phyloP scores from a whole-genome alignment of 2,329 filamentous ascomycete species.

The Venturia nashicola region DNA sequence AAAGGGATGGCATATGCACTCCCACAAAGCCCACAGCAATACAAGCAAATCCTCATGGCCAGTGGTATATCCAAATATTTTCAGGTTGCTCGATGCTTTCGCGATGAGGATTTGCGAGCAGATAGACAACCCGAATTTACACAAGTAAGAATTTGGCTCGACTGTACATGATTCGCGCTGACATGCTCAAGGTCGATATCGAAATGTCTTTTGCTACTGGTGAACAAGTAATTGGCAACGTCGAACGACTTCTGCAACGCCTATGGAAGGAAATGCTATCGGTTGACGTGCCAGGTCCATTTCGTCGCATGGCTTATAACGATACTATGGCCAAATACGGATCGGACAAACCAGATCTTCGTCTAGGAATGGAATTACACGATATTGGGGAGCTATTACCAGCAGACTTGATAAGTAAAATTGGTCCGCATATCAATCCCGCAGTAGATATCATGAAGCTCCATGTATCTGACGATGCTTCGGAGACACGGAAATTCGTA shows the following conservation, averaged over 20 bases:
- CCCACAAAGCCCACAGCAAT: constrained; percentile 94
- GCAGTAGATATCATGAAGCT: constrained; percentile 66
- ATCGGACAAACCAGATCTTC: constrained; percentile 83
- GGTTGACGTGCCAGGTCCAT: constrained; percentile 32
- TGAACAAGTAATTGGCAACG: constrained; percentile 51
- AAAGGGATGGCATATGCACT: constrained; percentile 74
- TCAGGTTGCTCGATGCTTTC: constrained; percentile 89
- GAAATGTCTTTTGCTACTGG: constrained; percentile 81
- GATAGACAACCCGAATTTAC: constrained; percentile 97
- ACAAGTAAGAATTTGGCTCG: constrained; percentile 43
- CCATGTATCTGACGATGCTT: constrained; percentile 39
- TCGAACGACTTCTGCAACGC: constrained; percentile 41
- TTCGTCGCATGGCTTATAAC: constrained; percentile 56
- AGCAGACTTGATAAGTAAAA: constrained; percentile 57
- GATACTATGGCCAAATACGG: constrained; percentile 72
- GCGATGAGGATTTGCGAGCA: constrained; percentile 84
- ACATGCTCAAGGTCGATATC: constrained; percentile 57
- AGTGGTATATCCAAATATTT: constrained; percentile 73
- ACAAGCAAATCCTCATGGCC: constrained; percentile 96
- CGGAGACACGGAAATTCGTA: constrained; percentile 49
- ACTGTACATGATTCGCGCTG: not conserved
- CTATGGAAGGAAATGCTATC: constrained; percentile 42
- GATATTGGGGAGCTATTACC: constrained; percentile 52
- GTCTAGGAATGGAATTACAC: constrained; percentile 58
- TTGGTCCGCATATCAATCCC: constrained; percentile 56